Evolutionary conservation across 139 green algal species (phyloP).

Genomic region (Chlamydomonas asymmetrica): DNA sequence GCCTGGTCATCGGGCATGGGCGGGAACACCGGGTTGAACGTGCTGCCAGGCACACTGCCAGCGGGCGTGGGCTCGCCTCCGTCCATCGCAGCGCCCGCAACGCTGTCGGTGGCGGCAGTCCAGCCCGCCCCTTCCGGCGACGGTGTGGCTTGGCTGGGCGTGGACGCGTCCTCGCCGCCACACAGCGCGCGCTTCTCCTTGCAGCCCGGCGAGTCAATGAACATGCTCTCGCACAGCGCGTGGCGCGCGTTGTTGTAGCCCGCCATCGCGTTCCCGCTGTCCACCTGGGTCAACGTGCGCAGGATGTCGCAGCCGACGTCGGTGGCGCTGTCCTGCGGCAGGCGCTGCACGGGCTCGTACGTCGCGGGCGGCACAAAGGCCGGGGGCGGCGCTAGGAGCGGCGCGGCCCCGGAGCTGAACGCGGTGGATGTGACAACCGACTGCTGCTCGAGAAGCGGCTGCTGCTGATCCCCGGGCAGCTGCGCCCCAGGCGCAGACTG

Average conservation of each 20-base stretch:
- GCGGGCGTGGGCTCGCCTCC: too few relatives aligned
- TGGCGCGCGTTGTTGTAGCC: conserved; percentile 3
- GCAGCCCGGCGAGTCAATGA: conserved; percentile 17
- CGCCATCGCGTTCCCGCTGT: conserved; percentile 1
- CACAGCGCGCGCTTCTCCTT: conserved; percentile 17
- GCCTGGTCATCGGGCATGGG: too few relatives aligned
- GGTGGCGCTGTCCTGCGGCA: conserved; percentile 1
- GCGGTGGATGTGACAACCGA: too few relatives aligned
- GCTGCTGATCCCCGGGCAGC: background rate
- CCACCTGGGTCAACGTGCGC: conserved; percentile 20
- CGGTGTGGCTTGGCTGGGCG: too few relatives aligned
- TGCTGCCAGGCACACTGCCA: too few relatives aligned
- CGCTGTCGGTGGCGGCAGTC: too few relatives aligned
- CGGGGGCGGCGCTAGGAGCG: background rate
- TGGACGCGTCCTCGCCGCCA: too few relatives aligned
- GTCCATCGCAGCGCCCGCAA: too few relatives aligned
- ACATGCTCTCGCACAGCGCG: conserved; percentile 23
- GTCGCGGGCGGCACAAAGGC: background rate
- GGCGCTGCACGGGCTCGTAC: background rate
- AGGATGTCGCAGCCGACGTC: conserved; percentile 24
- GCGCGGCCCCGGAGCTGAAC: background rate
- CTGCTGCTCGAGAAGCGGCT: background rate
- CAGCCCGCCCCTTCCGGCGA: too few relatives aligned
- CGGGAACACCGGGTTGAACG: too few relatives aligned
- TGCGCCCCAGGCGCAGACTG: background rate